Percentiles rank a stretch among this genome's conserved stretches.
phyloP scores from a whole-genome alignment of 225 moss, liverwort and hornwort genomes.

The Lunularia cruciata region DNA sequence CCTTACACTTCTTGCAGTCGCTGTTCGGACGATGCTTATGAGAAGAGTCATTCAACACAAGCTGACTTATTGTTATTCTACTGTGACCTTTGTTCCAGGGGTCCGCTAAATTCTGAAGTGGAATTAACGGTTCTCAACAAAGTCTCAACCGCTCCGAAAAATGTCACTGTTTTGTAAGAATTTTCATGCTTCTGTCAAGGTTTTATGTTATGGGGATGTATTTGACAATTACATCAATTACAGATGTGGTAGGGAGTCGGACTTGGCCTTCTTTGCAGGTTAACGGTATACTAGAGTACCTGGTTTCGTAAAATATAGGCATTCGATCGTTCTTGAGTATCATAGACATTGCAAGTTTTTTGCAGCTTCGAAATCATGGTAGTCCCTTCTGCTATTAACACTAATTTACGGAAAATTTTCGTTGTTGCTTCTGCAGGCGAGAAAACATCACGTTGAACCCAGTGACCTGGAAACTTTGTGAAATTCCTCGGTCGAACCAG shows the following conservation, averaged over 20 bases:
- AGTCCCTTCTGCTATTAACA: neutral
- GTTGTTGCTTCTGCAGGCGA: slow-evolving; percentile 52
- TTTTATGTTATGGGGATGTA: neutral
- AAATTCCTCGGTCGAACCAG: slow-evolving; percentile 54
- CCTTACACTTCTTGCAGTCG: neutral
- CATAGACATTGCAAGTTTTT: neutral
- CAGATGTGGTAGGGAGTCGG: no score
- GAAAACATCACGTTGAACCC: slow-evolving; percentile 93
- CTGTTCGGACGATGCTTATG: neutral
- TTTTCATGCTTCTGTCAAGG: neutral
- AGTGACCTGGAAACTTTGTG: slow-evolving; percentile 91
- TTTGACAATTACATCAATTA: neutral
- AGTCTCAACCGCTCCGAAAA: slow-evolving; percentile 56
- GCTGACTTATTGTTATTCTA: neutral
- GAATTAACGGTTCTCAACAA: slow-evolving; percentile 71
- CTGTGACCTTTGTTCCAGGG: slow-evolving; percentile 48
- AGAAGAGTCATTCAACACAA: no score
- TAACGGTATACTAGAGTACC: no score
- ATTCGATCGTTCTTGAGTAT: neutral
- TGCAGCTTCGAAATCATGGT: neutral
- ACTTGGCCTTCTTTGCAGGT: no score
- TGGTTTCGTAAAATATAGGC: neutral
- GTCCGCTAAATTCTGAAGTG: slow-evolving; percentile 85
- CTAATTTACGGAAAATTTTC: neutral
- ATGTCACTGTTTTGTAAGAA: slow-evolving; percentile 77